Evolutionary conservation across 1,139 yeast genomes (phyloP), one percentile per base, ranked within the genome.

Genomic region (Chernovozyma sophiae-reginae): DNA sequence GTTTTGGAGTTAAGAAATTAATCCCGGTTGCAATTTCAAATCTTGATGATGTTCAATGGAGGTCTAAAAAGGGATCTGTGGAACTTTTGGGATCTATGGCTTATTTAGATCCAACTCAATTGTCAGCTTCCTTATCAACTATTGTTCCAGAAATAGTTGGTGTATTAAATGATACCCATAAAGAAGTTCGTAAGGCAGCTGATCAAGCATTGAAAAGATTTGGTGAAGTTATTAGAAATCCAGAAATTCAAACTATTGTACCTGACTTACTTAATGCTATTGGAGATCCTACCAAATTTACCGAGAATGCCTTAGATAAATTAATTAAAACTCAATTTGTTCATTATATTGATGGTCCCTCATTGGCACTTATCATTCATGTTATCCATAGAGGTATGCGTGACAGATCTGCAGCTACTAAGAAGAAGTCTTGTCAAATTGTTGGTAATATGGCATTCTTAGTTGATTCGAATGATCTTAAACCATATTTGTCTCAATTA

Each of bases 51-150:
- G 81, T 83, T 40, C 85, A 95, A 1, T 92, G 99, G 99, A 78
- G 99, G 65, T 81, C 96, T 2, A 92, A 92, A 62, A 87, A 90
- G 62, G 98, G 97, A 11, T 87, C 97, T 5, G 98, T 92, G 23
- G 98, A 94, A 55, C 67, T 92, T 43, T 72, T 92, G 35, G 98
- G 99, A 60, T 81, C 96, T 20, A 94, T 92, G 98, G 98, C 98
- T 0, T 92, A 90, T 56, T 72, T 94, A 46, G 97, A 92, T 53
- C 98, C 98, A 4, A 75, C 94, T 2, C 98, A 92, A 57, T 72
- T 94, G 49, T 87, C 97, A 4, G 77, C 90, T 0, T 87, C 96
- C 1, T 70, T 92, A 49, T 86, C 96, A 0, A 78, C 81, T 0
- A 90, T 92, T 62, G 86, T 92, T 43, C 99, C 99, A 2, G 96